A percentile compares a stretch with the other conserved stretches of the same genome.
Evolutionary conservation across 1,139 yeast species (phyloP).

Genomic region (Sugiyamaella pinicola): DNA sequence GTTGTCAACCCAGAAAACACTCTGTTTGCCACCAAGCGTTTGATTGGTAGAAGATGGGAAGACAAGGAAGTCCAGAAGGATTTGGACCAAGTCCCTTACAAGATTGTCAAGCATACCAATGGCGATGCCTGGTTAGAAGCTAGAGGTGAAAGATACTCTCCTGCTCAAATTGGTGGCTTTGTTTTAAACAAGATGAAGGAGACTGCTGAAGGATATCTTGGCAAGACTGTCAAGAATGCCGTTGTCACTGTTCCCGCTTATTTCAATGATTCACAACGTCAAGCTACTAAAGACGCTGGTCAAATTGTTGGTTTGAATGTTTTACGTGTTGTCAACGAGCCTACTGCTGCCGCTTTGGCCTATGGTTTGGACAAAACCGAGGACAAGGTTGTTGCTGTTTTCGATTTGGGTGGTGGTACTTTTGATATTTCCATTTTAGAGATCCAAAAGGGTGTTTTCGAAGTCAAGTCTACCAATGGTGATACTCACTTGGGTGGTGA

Average conservation of each 20-base stretch:
- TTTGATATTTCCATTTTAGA: conserved; percentile 83
- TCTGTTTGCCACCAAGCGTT: conserved; percentile 95
- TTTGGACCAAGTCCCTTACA: conserved; percentile 94
- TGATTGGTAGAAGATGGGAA: conserved; percentile 97
- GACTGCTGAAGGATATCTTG: conserved; percentile 90
- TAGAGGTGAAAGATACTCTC: conserved; percentile 83
- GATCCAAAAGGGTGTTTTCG: conserved; percentile 86
- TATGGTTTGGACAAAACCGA: conserved; percentile 90
- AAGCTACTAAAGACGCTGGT: conserved; percentile 98
- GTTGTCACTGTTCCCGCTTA: conserved; percentile 98
- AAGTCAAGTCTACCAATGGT: conserved; percentile 87
- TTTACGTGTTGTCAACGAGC: conserved; percentile 96
- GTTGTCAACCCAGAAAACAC: conserved; percentile 99
- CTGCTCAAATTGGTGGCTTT: conserved; percentile 98
- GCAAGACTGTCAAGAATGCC: conserved; percentile 83
- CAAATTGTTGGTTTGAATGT: conserved; percentile 96
- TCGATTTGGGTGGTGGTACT: conserved; percentile 90
- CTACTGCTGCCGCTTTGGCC: conserved; percentile 98
- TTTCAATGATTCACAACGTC: conserved; percentile 98
- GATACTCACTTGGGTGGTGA: conserved; percentile 92
- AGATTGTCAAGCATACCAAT: conserved; percentile 91
- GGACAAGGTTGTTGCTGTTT: conserved; percentile 74
- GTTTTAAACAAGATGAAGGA: conserved; percentile 95
- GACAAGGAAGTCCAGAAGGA: conserved; percentile 97
- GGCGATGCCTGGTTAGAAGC: conserved; percentile 99